phyloP scores from a whole-genome alignment of 805 yeast species.

The Myxozyma neotropica region DNA sequence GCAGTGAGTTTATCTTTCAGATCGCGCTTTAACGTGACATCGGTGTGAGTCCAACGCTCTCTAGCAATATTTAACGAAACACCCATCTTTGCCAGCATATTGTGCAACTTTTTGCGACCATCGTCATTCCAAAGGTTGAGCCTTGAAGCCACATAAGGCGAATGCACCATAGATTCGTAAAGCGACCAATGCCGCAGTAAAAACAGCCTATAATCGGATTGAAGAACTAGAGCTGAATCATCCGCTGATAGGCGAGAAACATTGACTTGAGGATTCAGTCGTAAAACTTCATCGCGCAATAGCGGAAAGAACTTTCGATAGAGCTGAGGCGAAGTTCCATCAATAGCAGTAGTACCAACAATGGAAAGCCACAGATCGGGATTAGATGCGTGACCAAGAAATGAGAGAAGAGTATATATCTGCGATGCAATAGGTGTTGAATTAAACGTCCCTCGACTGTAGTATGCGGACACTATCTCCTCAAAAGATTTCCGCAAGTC shows the following conservation, averaged over 20 bases:
- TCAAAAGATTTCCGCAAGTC: slow-evolving; percentile 49
- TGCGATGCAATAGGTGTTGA: slow-evolving; percentile 76
- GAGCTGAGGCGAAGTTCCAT: slow-evolving; percentile 66
- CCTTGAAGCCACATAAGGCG: slow-evolving; percentile 88
- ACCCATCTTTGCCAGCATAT: slow-evolving; percentile 96
- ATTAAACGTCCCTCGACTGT: slow-evolving; percentile 78
- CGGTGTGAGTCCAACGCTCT: slow-evolving; percentile 91
- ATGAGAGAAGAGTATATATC: slow-evolving; percentile 74
- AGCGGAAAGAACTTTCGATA: slow-evolving; percentile 74
- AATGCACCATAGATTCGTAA: slow-evolving; percentile 86
- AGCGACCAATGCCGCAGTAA: slow-evolving; percentile 89
- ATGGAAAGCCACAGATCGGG: slow-evolving; percentile 81
- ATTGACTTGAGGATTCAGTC: slow-evolving; percentile 54
- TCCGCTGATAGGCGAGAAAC: slow-evolving; percentile 30
- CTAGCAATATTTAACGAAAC: slow-evolving; percentile 84
- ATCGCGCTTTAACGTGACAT: slow-evolving; percentile 72
- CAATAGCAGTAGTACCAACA: slow-evolving; percentile 83
- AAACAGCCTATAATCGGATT: slow-evolving; percentile 83
- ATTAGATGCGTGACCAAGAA: slow-evolving; percentile 77
- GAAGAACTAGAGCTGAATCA: slow-evolving; percentile 56
- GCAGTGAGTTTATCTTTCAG: slow-evolving; percentile 68
- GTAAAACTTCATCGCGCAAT: slow-evolving; percentile 76
- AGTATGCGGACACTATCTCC: slow-evolving; percentile 68
- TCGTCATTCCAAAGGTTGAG: slow-evolving; percentile 87
- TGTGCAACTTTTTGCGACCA: slow-evolving; percentile 82